These are phyloP conservation scores for Phytophthora capsici DNA, from an alignment of 352 stramenopile genomes.

Conservation along the genomic window DNA sequence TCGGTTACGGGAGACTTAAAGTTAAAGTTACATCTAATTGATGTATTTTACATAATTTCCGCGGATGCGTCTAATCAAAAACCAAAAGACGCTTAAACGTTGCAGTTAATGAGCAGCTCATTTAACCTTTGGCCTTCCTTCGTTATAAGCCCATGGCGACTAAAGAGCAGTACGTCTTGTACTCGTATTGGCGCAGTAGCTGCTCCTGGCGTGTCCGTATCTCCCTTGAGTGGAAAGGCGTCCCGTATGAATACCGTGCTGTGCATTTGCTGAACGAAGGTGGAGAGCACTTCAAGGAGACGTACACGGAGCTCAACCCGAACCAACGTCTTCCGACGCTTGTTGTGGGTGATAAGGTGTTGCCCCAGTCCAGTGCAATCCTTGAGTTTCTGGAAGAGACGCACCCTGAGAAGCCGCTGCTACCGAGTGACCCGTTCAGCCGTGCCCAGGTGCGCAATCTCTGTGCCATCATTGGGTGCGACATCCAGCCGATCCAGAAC, in stretches of 20 bases:
- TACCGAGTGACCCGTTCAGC: constrained; percentile 75
- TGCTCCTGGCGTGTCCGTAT: constrained; percentile 92
- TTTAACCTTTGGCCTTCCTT: constrained; percentile 1
- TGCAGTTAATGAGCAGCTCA: constrained; percentile 16
- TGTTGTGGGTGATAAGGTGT: constrained; percentile 74
- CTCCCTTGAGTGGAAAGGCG: constrained; percentile 83
- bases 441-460: constrained; percentile 87
- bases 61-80: constrained; percentile 13
- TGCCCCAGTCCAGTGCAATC: constrained; percentile 91
- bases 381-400: constrained; percentile 94
- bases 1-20: not conserved
- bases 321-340: constrained; percentile 87
- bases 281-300: constrained; percentile 65
- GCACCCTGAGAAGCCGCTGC: constrained; percentile 69
- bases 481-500: constrained; percentile 94
- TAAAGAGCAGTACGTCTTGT: constrained; percentile 51
- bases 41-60: not conserved
- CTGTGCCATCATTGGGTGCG: constrained; percentile 90
- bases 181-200: constrained; percentile 91
- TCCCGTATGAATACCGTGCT: constrained; percentile 80
- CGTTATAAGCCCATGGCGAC: constrained; percentile 18
- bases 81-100: constrained; percentile 7
- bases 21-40: not conserved
- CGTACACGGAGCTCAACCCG: constrained; percentile 65
- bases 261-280: constrained; percentile 73